Percentiles rank a stretch among this genome's conserved stretches.
These are phyloP conservation scores for Colletotrichum sp. DNA, from an alignment of 2,329 filamentous ascomycete genomes.

Conservation along the genomic window DNA sequence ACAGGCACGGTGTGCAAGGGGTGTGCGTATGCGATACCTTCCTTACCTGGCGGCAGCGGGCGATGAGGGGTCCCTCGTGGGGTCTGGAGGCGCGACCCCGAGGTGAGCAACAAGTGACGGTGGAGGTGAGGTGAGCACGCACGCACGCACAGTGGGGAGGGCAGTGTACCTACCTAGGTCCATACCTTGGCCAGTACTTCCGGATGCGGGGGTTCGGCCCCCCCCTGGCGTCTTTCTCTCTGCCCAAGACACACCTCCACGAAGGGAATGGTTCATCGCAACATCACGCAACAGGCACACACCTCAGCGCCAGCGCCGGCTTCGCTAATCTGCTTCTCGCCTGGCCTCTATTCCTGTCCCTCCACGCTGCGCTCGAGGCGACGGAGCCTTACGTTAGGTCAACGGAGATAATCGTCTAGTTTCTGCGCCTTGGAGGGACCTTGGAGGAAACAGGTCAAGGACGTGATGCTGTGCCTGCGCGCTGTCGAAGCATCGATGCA, in stretches of 20 bases:
- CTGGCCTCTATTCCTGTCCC: neutral
- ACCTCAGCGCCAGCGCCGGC: neutral
- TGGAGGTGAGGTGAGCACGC: neutral
- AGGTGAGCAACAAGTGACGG: neutral
- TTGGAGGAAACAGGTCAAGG: neutral
- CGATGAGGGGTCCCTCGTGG: neutral
- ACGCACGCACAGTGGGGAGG: neutral
- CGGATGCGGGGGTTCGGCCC: constrained; percentile 8
- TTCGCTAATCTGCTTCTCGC: constrained; percentile 1
- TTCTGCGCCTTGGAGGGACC: neutral
- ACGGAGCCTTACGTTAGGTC: neutral
- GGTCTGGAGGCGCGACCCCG: neutral
- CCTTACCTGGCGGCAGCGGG: neutral
- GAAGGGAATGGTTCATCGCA: constrained; percentile 2
- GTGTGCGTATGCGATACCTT: neutral
- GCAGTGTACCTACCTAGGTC: neutral
- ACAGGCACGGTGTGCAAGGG: neutral
- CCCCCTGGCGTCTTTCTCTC: constrained; percentile 11
- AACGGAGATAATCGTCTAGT: neutral
- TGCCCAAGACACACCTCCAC: constrained; percentile 18
- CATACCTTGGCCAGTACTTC: neutral
- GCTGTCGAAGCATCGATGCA: neutral
- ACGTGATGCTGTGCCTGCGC: neutral
- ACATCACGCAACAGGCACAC: constrained; percentile 12
- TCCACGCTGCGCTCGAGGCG: neutral